Percentiles rank a stretch among this genome's conserved stretches.
phyloP scores from a whole-genome alignment of 345 rosid genomes.

The Moricandia moricandioides region DNA sequence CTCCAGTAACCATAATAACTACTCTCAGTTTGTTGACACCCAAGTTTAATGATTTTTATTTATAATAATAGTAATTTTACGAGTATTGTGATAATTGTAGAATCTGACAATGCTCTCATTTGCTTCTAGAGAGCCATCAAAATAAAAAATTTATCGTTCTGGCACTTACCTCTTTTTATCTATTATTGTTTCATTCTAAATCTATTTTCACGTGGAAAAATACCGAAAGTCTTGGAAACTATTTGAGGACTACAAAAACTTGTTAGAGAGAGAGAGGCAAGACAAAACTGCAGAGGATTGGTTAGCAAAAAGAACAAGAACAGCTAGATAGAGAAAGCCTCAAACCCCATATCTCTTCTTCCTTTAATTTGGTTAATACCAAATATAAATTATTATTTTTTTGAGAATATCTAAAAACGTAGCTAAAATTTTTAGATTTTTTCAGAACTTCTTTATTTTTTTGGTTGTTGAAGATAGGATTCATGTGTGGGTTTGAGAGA shows the following conservation, averaged over 20 bases:
- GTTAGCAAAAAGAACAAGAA: constrained; percentile 8
- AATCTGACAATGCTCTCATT: not conserved
- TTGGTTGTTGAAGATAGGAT: constrained; percentile 6
- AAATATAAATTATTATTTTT: not conserved
- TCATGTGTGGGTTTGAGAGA: constrained; percentile 14
- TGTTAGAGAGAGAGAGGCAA: constrained; percentile 19
- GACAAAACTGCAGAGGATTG: constrained; percentile 26
- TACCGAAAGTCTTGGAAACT: constrained; percentile 24
- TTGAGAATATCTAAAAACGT: not conserved
- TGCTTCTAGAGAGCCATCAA: not conserved
- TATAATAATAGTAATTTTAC: not conserved
- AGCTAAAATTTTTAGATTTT: not conserved
- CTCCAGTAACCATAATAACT: not conserved
- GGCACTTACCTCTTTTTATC: not conserved
- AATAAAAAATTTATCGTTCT: not conserved
- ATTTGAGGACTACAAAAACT: constrained; percentile 27
- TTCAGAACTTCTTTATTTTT: no score
- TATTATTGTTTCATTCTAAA: not conserved
- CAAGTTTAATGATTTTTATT: not conserved
- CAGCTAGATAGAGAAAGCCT: not conserved
- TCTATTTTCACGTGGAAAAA: constrained; percentile 11
- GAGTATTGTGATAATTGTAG: not conserved
- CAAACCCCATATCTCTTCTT: constrained; percentile 20
- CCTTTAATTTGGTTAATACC: constrained; percentile 19
- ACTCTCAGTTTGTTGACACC: not conserved